phyloP scores from a whole-genome alignment of 106 monocot genomes.

The Dioscorea alata region DNA sequence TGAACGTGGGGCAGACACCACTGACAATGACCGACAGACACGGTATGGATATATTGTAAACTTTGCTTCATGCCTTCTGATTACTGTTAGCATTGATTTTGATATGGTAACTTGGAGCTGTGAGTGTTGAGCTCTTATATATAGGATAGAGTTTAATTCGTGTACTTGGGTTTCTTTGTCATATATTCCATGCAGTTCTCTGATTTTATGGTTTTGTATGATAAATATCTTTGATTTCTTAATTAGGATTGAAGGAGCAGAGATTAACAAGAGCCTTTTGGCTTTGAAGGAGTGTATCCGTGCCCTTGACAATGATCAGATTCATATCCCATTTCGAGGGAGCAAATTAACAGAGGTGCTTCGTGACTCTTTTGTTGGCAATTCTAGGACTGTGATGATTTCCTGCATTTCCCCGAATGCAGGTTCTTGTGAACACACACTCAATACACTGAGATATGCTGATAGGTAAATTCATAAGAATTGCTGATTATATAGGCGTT shows the following conservation, averaged over 20 bases:
- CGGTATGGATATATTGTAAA: conserved; percentile 34
- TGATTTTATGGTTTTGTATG: conserved; percentile 4
- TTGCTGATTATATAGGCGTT: not conserved
- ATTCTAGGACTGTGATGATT: conserved; percentile 96
- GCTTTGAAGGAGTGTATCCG: conserved; percentile 95
- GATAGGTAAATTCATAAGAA: conserved; percentile 56
- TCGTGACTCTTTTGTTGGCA: conserved; percentile 93
- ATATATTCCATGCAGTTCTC: too few relatives aligned
- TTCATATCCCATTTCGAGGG: conserved; percentile 95
- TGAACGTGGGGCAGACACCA: conserved; percentile 97
- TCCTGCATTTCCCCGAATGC: conserved; percentile 93
- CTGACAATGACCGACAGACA: conserved; percentile 97
- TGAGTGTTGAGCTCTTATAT: too few relatives aligned
- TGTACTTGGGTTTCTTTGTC: too few relatives aligned
- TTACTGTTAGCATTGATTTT: too few relatives aligned
- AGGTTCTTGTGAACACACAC: conserved; percentile 92
- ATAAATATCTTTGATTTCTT: conserved; percentile 13
- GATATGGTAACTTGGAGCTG: too few relatives aligned
- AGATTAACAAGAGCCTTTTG: conserved; percentile 96
- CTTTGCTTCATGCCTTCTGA: not conserved
- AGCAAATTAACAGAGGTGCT: conserved; percentile 97
- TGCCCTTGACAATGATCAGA: conserved; percentile 95
- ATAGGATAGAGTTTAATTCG: too few relatives aligned
- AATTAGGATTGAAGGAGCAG: conserved; percentile 95
- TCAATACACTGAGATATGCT: conserved; percentile 97